These are phyloP conservation scores for Wickerhamia fluorescens DNA, from an alignment of 805 yeast genomes.

Conservation along the genomic window DNA sequence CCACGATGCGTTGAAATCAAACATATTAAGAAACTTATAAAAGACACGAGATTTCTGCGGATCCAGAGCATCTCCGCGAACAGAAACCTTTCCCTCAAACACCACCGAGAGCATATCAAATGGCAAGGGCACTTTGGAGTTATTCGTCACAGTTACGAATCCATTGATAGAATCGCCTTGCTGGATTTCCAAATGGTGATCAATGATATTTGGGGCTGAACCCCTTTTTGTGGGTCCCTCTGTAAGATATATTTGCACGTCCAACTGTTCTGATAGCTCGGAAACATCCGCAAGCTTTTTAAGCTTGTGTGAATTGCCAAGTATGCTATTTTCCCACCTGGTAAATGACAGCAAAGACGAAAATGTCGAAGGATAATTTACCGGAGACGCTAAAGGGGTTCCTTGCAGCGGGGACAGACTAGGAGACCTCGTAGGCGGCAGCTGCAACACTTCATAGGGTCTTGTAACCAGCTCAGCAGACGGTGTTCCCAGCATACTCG, in stretches of 20 bases:
- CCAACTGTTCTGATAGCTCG: constrained; percentile 11
- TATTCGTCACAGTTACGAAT: constrained; percentile 15
- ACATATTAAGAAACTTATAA: constrained; percentile 25
- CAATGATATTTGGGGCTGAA: constrained; percentile 10
- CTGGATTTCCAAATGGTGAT: constrained; percentile 13
- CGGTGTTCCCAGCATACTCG: neutral
- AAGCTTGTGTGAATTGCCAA: constrained; percentile 20
- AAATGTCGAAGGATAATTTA: constrained; percentile 18
- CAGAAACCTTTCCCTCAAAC: constrained; percentile 21
- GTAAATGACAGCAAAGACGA: constrained; percentile 6
- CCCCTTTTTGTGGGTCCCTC: constrained; percentile 11
- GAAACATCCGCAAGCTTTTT: constrained; percentile 13
- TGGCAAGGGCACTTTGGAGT: constrained; percentile 11
- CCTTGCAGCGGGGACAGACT: constrained; percentile 4
- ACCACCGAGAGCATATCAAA: constrained; percentile 24
- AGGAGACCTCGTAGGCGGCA: constrained; percentile 1
- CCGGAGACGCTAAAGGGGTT: constrained; percentile 5
- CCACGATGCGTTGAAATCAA: constrained; percentile 25
- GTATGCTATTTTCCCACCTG: constrained; percentile 23
- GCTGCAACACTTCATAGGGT: too few species aligned
- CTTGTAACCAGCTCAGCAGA: constrained; percentile 1
- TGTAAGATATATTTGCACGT: constrained; percentile 15
- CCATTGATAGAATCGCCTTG: constrained; percentile 24
- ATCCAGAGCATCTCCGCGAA: constrained; percentile 13
- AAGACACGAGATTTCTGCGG: constrained; percentile 15